Evolutionary conservation across 2,329 filamentous ascomycete genomes (phyloP), one percentile per base, ranked within the genome.

Genomic region (Cyanodermella asteris): DNA sequence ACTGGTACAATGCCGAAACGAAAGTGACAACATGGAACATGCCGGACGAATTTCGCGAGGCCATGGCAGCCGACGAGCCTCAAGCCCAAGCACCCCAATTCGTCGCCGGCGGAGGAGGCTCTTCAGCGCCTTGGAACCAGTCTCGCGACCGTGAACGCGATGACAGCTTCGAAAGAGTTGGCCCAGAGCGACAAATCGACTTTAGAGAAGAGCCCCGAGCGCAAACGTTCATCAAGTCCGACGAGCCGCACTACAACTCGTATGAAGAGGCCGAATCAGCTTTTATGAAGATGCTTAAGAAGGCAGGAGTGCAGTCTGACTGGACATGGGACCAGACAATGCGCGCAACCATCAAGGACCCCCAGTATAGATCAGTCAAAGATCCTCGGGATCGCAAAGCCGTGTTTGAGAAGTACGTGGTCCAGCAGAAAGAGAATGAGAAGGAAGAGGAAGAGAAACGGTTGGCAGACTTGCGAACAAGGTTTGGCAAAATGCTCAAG

Each of bases 11-110:
- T 48, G 76, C 72, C 17, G 74, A 90, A 49, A 82, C 77, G 22
- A 82, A 84, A 50, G 65, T 81, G 53, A 94, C 81, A 46, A 80
- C 76, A 16, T 97, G 87, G 87, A 74, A 82, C 41, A 82, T 91
- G 63, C 87, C 87, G 28, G 75, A 80, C 28, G 67, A 55, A 33
- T 82, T 82, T 51, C 80, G 76, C 43, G 61, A 62, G 38, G 75
- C 77, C 31, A 56, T 82, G 29, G 71, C n/a, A n/a, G n/a, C n/a
- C n/a, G n/a, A n/a, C n/a, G n/a, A n/a, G n/a, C n/a, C n/a, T n/a
- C 18, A 23, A 37, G 5, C 27, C 22, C 56, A 50, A 28, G 45
- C 50, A 5, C 49, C 57, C 17, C 53, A 59, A 11, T 72, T 70
- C 44, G 66, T 70, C 22, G 64, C 66, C 8, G 66, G 65, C 11